Conservation (phyloP, 306 rosid species). For the Sicyos baderoa region DNA sequence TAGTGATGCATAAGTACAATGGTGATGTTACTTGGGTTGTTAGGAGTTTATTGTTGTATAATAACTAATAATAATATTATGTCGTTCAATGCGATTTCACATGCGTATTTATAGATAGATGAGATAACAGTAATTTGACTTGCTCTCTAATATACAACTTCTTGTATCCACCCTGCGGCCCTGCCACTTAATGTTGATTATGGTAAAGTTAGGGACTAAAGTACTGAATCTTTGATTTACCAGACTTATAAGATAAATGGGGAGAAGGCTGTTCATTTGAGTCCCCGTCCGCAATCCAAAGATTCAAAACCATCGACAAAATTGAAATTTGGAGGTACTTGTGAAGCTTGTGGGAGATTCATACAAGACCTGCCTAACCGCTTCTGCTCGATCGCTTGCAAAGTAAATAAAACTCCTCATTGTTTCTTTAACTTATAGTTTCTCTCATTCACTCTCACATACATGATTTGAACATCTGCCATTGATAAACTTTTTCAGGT, state of each 20-base stretch:
- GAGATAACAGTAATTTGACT: background rate
- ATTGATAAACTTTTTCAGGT: constrained; percentile 14
- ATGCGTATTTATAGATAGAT: background rate
- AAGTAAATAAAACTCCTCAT: constrained; percentile 38
- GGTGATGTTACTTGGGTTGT: too few species aligned
- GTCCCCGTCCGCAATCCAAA: constrained; percentile 68
- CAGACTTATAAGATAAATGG: constrained; percentile 89
- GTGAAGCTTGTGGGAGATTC: constrained; percentile 81
- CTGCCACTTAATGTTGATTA: background rate
- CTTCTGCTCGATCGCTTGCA: constrained; percentile 88
- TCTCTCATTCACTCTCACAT: background rate
- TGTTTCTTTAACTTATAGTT: background rate
- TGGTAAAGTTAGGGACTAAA: background rate
- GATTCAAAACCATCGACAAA: constrained; percentile 48
- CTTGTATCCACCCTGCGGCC: background rate
- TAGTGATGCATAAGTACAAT: background rate
- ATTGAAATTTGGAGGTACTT: constrained; percentile 58
- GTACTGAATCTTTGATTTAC: constrained; percentile 8
- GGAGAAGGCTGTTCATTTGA: constrained; percentile 79
- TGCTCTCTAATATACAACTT: background rate
- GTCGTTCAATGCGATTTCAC: too few species aligned
- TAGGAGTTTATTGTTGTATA: too few species aligned
- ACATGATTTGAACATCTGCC: background rate
- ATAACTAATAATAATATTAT: too few species aligned
- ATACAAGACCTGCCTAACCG: constrained; percentile 73